These are phyloP conservation scores for Ascoidea asiatica DNA, from an alignment of 805 yeast species.

Conservation along the genomic window DNA sequence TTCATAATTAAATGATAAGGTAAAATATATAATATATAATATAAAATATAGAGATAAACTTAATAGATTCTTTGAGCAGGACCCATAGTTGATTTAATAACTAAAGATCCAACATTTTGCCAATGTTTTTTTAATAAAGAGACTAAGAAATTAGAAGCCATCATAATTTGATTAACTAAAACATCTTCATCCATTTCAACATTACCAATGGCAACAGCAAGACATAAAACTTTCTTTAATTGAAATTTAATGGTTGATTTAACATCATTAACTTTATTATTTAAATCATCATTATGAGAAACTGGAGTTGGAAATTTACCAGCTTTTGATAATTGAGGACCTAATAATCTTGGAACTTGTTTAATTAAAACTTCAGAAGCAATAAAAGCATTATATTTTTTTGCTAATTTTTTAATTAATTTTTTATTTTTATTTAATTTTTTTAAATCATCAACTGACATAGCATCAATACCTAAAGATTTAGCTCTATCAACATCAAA, in stretches of 20 bases:
- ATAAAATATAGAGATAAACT: constrained; percentile 16
- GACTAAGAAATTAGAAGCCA: constrained; percentile 98
- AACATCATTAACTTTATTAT: constrained; percentile 91
- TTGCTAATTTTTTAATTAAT: constrained; percentile 98
- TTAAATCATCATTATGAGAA: constrained; percentile 97
- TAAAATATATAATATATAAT: not conserved
- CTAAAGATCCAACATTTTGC: constrained; percentile 99
- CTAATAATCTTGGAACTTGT: constrained; percentile 99
- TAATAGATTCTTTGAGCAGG: constrained; percentile 99
- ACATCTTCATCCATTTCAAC: constrained; percentile 98
- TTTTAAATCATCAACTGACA: constrained; percentile 99
- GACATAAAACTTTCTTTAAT: constrained; percentile 98
- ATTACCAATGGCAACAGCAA: constrained; percentile 99
- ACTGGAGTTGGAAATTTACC: constrained; percentile 99
- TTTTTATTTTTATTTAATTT: constrained; percentile 99
- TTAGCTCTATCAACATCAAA: constrained; percentile 99
- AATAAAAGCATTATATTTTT: constrained; percentile 98
- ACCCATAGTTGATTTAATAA: constrained; percentile 99
- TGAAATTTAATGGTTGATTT: constrained; percentile 99
- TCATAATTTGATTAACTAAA: constrained; percentile 93
- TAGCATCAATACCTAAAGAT: constrained; percentile 97
- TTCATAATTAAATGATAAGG: too few species aligned
- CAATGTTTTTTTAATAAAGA: constrained; percentile 99
- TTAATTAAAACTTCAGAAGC: constrained; percentile 99
- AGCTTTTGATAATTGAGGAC: constrained; percentile 99